Conservation (phyloP, 2,329 filamentous ascomycete genomes). For the Coniochaeta pulveracea region DNA sequence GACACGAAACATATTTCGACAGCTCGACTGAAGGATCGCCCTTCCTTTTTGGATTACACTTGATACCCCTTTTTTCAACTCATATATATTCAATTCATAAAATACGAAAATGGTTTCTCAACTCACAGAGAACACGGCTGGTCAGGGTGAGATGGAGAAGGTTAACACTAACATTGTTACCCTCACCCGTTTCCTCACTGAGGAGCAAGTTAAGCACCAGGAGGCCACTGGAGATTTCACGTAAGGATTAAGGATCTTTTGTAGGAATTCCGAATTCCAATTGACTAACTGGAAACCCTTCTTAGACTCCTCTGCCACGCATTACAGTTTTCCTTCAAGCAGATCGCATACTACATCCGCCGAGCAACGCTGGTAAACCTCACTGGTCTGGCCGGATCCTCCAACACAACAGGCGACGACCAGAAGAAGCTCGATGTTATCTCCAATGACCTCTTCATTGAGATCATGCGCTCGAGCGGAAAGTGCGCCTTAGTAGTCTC, state of each 20-base stretch:
- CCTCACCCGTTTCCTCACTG: slow-evolving; percentile 87
- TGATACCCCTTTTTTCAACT: not conserved
- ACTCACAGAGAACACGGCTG: slow-evolving; percentile 10
- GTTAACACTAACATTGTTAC: slow-evolving; percentile 96
- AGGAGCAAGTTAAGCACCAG: slow-evolving; percentile 86
- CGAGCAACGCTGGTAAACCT: slow-evolving; percentile 92
- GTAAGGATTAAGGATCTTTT: no score
- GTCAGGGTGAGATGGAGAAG: slow-evolving; percentile 52
- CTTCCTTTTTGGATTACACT: not conserved
- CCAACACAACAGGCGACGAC: slow-evolving; percentile 92
- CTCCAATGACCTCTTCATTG: slow-evolving; percentile 94
- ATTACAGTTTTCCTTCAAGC: slow-evolving; percentile 99
- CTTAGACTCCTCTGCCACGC: slow-evolving; percentile 85
- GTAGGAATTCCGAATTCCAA: no score
- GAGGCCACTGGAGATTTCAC: slow-evolving; percentile 98
- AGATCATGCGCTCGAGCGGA: slow-evolving; percentile 85
- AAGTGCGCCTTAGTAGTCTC: slow-evolving; percentile 91
- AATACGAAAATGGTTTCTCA: slow-evolving; percentile 12
- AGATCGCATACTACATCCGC: slow-evolving; percentile 98
- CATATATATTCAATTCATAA: not conserved
- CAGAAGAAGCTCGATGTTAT: slow-evolving; percentile 99
- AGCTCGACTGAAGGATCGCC: not conserved
- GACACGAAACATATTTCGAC: not conserved
- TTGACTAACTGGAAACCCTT: no score
- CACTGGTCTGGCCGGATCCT: slow-evolving; percentile 85